Evolutionary conservation across 2,329 filamentous ascomycete species (phyloP), one percentile per base, ranked within the genome.

Genomic region (Zarea fungicola): DNA sequence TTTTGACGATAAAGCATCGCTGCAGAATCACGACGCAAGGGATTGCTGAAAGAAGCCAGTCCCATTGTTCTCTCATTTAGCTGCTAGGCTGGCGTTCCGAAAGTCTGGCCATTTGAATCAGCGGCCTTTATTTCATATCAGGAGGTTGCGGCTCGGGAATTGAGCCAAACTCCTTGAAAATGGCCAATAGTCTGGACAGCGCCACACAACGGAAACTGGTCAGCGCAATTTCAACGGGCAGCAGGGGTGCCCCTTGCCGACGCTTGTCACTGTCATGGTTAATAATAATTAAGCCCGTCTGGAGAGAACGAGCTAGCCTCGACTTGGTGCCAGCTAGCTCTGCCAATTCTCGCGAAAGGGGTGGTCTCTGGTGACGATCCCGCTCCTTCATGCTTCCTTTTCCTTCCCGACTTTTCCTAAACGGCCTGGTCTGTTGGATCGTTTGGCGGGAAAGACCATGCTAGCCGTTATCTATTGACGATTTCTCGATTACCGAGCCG

Each of bases 401-500:
- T 25, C 19, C 22, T 16, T 26, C 29, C 32, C 16, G 26, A 19
- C 13, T 6, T 7, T 11, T 21, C 21, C 23, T 18, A 23, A 36
- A 36, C 32, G 42, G 42, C 31, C 11, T 10, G 29, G 14, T 34
- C 22, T 9, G n/a, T 11, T 26, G 9, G 13, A 18, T n/a, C 23
- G 11, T 16, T 25, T 45, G 29, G 42, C 32, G 42, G 13, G 31
- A 45, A 31, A 45, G 26, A 32, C 23, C 23, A 23, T 45, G 16
- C 29, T 26, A 19, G 41, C 41, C 21, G 22, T 13, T 14, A 10
- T 4, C 21, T 32, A n/a, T 29, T 29, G n/a, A n/a, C n/a, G n/a
- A n/a, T n/a, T n/a, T n/a, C 31, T 36, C 42, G 42, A 37, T 37
- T 45, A 28, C 32, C 42, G 42, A 37, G 28, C 32, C 26, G 16